These are phyloP conservation scores for Tetrapisispora nanseiensis DNA, from an alignment of 805 yeast genomes.

Conservation along the genomic window DNA sequence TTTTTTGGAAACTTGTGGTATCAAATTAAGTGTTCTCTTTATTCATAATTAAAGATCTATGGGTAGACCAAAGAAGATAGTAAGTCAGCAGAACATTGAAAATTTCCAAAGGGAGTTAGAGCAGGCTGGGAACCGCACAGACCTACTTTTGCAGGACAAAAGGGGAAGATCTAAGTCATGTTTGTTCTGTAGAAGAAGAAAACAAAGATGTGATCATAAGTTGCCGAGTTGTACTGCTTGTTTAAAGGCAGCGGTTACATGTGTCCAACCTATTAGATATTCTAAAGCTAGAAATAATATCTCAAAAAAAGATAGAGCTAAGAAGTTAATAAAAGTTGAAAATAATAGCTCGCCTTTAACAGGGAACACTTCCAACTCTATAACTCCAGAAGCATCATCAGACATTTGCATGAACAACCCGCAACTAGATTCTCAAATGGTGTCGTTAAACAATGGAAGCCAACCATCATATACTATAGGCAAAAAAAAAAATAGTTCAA, in stretches of 20 bases:
- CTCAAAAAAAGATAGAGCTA: background rate
- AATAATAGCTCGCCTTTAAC: background rate
- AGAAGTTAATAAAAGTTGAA: background rate
- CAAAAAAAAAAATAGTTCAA: background rate
- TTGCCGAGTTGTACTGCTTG: conserved; percentile 59
- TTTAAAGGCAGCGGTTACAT: conserved; percentile 48
- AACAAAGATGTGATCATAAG: conserved; percentile 57
- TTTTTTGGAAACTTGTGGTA: background rate
- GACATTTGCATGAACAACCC: background rate
- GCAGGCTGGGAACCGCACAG: conserved; percentile 24
- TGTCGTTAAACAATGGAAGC: too few species aligned
- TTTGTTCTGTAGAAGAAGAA: conserved; percentile 44
- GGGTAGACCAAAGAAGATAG: conserved; percentile 31
- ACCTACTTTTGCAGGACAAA: conserved; percentile 32
- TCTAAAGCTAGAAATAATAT: conserved; percentile 8
- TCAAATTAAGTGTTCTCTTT: too few species aligned
- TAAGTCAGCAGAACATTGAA: conserved; percentile 28
- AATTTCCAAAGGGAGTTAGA: conserved; percentile 27
- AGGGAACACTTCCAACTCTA: background rate
- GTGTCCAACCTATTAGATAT: conserved; percentile 57
- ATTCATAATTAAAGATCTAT: conserved; percentile 6
- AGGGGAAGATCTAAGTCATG: conserved; percentile 51
- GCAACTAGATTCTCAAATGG: background rate
- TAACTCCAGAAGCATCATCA: background rate
- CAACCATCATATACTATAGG: too few species aligned